phyloP scores from a whole-genome alignment of 2,329 filamentous ascomycete genomes.

The Nakataea oryzae region DNA sequence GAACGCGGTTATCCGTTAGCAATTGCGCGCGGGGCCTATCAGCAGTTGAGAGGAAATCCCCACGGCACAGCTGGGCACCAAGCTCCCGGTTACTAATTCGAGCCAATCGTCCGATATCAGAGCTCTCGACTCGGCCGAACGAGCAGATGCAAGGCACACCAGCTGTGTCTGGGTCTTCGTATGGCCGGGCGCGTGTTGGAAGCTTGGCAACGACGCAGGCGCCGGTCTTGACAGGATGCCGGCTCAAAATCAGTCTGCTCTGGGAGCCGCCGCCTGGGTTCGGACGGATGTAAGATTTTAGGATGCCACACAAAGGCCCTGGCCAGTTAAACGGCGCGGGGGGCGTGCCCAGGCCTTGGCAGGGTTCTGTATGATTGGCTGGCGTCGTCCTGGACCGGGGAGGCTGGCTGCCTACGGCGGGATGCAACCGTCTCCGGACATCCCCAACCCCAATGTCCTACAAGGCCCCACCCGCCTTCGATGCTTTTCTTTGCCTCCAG shows the following conservation, averaged over 20 bases:
- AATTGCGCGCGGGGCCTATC: neutral
- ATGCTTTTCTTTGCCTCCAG: neutral
- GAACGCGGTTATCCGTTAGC: too few relatives aligned
- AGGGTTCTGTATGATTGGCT: neutral
- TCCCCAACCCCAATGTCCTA: conserved; percentile 1
- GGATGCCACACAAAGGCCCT: neutral
- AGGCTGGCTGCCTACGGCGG: neutral
- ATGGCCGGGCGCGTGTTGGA: neutral
- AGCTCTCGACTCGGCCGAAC: neutral
- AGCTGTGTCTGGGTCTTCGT: neutral
- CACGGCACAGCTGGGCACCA: neutral
- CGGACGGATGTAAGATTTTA: neutral
- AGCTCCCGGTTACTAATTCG: neutral
- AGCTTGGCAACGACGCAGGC: neutral
- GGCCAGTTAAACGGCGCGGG: neutral
- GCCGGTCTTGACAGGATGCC: neutral
- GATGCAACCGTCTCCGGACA: neutral
- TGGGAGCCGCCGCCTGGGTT: too few relatives aligned
- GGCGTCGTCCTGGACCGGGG: too few relatives aligned
- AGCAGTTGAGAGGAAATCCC: neutral
- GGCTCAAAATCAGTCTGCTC: neutral
- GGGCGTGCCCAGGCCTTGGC: neutral
- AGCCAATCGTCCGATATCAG: neutral
- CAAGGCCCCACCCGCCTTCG: neutral
- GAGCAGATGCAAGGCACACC: neutral